Base-by-base conservation (phyloP, 2,329 filamentous ascomycete genomes). In the Sporothrix dimorphospora region DNA sequence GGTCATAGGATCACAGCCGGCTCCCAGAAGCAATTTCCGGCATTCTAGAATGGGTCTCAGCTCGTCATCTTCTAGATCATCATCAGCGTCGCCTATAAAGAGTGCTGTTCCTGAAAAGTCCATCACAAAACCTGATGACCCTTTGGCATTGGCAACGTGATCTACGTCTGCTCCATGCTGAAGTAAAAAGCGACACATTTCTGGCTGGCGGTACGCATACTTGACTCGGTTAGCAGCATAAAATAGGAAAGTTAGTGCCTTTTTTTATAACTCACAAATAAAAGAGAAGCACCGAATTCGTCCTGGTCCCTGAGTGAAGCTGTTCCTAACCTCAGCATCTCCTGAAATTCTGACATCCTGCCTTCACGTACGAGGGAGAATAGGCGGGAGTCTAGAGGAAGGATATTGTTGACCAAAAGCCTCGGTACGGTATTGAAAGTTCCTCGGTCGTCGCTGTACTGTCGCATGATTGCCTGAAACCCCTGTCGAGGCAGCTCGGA, bases 371-470 rank as follows among this genome's bases (percentile, higher is more conserved):
- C 49, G 9, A 51, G 49, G 21, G n/a, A 51, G n/a, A 51, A 51
- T 19, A 51, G 19, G 8, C 49, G 49, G 49, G 49, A 51, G 49
- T 1, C 21, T 21, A 19, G 21, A 51, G 49, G 49, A 21, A 51
- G 49, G 19, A 24, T 51, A 57, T 57, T 57, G 27, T 57, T 57
- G 53, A 57, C 53, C 9, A 57, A 57, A 34, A 57, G 24, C 53
- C 53, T 57, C 5, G 53, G 53, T 57, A 57, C 34, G 8, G 53
- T n/a, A 57, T n/a, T 57, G 53, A 57, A 57, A 30, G 27, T 57
- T 57, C 53, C 53, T 57, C 53, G 53, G 24, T 57, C 53, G 24
- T 57, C 53, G 53, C 53, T 57, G 53, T 57, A 57, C 53, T 57
- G 53, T 34, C 53, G 24, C 53, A 57, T 34, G 53, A 57, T 57